Evolutionary conservation across 2,329 filamentous ascomycete genomes (phyloP).

Genomic region (Trichoderma simmonsii): DNA sequence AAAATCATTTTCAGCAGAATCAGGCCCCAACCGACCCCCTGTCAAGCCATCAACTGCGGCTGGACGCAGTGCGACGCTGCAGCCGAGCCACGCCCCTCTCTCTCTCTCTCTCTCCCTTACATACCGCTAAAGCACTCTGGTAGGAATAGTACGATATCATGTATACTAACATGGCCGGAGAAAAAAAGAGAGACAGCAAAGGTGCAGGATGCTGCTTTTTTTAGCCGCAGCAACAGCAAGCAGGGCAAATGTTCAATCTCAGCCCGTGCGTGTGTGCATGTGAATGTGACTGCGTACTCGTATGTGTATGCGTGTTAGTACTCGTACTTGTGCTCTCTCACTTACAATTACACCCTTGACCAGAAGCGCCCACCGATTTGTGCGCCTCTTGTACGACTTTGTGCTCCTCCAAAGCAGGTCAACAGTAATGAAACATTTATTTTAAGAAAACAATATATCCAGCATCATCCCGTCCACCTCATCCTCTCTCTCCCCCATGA

Average conservation of each 20-base stretch:
- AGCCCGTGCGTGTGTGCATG: not conserved
- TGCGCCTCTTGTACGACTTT: not conserved
- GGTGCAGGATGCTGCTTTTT: not conserved
- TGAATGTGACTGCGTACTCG: not conserved
- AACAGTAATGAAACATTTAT: not conserved
- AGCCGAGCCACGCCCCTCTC: slow-evolving; percentile 1
- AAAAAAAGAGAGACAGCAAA: not conserved
- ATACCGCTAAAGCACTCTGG: not conserved
- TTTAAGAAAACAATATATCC: not conserved
- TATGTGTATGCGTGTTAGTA: not conserved
- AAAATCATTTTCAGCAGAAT: not conserved
- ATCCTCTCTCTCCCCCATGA: not conserved
- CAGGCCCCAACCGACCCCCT: not conserved
- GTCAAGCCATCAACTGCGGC: slow-evolving; percentile 8
- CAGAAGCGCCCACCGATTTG: not conserved
- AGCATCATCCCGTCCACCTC: not conserved
- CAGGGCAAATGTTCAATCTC: not conserved
- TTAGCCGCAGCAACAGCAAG: not conserved
- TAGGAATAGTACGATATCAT: not conserved
- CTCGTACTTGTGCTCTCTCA: not conserved
- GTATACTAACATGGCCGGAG: not conserved
- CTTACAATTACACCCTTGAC: not conserved
- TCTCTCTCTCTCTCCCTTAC: not conserved
- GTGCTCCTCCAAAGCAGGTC: not conserved
- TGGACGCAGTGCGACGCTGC: not conserved